Evolutionary conservation across 768 basidiomycete species (phyloP).

Genomic region (Mycena rosella): DNA sequence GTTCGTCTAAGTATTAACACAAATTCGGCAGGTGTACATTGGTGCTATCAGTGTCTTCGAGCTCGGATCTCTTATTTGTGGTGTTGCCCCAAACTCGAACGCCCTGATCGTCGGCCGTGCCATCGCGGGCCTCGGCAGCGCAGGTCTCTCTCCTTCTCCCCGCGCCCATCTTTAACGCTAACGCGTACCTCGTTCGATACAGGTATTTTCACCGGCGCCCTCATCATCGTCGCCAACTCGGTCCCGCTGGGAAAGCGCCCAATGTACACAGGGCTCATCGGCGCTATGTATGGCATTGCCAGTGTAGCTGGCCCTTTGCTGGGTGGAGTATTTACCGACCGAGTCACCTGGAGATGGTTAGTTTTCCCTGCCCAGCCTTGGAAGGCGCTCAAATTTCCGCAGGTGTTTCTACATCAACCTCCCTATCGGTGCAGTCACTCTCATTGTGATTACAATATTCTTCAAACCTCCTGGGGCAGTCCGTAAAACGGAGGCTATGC

Average conservation of each 20-base stretch:
- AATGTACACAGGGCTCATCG: conserved; percentile 20
- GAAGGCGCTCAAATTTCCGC: no score
- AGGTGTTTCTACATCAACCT: not conserved
- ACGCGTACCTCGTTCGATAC: not conserved
- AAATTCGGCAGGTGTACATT: not conserved
- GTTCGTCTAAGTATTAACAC: not conserved
- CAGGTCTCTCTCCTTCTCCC: no score
- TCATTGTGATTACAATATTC: not conserved
- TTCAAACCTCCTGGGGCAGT: not conserved
- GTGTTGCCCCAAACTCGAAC: no score
- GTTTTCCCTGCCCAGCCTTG: conserved; percentile 37
- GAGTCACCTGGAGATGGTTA: conserved; percentile 50
- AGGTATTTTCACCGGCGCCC: conserved; percentile 23
- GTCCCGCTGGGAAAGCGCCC: conserved; percentile 19
- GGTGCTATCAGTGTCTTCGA: conserved; percentile 7
- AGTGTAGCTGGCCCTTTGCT: conserved; percentile 8
- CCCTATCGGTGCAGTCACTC: not conserved
- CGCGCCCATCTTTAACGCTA: not conserved
- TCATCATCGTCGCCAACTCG: conserved; percentile 29
- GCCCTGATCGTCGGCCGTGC: no score
- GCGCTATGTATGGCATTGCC: no score
- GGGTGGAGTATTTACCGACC: conserved; percentile 15
- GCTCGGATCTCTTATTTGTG: no score
- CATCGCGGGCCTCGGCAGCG: no score
- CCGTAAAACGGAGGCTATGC: conserved; percentile 8